phyloP scores from a whole-genome alignment of 1,284 basidiomycete genomes.

The Cutaneotrichosporon sp. region DNA sequence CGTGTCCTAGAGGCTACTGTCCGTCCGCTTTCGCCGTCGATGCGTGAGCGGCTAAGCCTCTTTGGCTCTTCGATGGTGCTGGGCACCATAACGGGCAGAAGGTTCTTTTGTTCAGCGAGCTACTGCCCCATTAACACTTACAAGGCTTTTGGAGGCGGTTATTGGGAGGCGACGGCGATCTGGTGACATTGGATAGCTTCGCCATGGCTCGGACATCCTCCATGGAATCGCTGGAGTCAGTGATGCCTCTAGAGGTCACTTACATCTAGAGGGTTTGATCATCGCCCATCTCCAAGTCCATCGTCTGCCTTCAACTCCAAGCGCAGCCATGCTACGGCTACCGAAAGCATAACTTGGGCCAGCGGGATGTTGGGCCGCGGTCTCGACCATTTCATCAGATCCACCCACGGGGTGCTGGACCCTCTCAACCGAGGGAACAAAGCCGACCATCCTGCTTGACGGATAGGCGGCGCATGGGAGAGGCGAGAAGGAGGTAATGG shows the following conservation, averaged over 20 bases:
- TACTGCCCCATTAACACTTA: not conserved
- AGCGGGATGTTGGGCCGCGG: not conserved
- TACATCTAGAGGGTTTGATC: not conserved
- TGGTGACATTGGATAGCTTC: not conserved
- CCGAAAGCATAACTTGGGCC: conserved; percentile 5
- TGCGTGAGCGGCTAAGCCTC: not conserved
- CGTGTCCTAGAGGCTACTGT: not conserved
- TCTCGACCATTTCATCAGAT: not conserved
- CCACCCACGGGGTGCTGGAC: not conserved
- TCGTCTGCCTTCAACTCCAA: conserved; percentile 12
- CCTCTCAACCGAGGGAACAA: conserved; percentile 10
- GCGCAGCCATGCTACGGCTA: conserved; percentile 2
- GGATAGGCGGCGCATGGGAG: not conserved
- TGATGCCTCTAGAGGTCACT: not conserved
- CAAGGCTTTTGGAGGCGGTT: not conserved
- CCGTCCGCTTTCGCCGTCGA: not conserved
- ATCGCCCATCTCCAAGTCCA: conserved; percentile 16
- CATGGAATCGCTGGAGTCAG: not conserved
- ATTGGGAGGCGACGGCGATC: not conserved
- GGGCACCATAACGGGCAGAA: not conserved
- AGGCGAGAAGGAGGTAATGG: not conserved
- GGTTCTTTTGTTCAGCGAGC: not conserved
- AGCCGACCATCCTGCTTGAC: not conserved
- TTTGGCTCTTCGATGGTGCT: not conserved
- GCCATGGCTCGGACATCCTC: not conserved